Percentiles rank a stretch among this genome's conserved stretches.
phyloP scores from a whole-genome alignment of 2,329 filamentous ascomycete genomes.

The Orbilia blumenaviensis region DNA sequence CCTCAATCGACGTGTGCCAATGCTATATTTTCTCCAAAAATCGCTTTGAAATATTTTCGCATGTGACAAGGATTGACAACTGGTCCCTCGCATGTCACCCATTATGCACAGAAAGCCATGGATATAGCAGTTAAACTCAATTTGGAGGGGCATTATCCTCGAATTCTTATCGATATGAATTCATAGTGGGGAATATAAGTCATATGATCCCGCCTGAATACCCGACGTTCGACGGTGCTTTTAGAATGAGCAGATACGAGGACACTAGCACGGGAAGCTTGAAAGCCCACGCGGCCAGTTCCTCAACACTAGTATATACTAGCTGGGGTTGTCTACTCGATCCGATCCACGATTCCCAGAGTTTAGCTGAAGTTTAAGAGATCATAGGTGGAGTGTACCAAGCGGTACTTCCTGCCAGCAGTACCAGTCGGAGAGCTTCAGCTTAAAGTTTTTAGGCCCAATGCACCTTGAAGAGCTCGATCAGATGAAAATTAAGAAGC shows the following conservation, averaged over 20 bases:
- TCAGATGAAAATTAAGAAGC: background rate
- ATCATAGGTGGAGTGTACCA: background rate
- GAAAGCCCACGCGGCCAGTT: constrained; percentile 15
- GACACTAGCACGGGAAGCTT: constrained; percentile 5
- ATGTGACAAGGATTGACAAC: background rate
- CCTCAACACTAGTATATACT: constrained; percentile 12
- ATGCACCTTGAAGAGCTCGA: constrained; percentile 18
- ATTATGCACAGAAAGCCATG: background rate
- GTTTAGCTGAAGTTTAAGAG: background rate
- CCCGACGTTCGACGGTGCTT: constrained; percentile 26
- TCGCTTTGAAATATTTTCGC: background rate
- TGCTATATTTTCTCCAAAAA: background rate
- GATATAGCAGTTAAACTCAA: background rate
- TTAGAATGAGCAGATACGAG: constrained; percentile 21
- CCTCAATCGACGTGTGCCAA: constrained; percentile 8
- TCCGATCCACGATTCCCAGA: constrained; percentile 36
- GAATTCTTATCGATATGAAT: constrained; percentile 37
- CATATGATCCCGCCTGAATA: constrained; percentile 18
- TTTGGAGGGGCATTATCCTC: background rate
- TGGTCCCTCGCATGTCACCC: background rate
- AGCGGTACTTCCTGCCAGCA: background rate
- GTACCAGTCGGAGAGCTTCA: background rate
- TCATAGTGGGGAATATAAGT: constrained; percentile 31
- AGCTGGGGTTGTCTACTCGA: constrained; percentile 20
- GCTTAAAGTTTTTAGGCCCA: constrained; percentile 1